Conservation (phyloP, 1,284 basidiomycete species). For the Agaricales sp. region DNA sequence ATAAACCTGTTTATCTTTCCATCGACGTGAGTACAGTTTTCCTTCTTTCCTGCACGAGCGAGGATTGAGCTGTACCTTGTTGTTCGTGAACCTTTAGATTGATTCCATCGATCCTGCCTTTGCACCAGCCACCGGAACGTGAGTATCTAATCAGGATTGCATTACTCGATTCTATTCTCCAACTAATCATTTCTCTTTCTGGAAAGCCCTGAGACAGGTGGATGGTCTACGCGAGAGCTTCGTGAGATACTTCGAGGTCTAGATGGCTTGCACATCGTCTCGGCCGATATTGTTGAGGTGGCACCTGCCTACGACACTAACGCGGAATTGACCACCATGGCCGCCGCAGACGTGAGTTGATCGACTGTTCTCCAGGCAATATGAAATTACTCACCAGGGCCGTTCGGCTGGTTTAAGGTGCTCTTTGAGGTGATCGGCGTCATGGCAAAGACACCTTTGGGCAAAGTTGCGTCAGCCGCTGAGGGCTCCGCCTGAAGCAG, state of each 20-base stretch:
- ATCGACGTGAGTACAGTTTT: constrained; percentile 45
- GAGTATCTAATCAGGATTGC: not conserved
- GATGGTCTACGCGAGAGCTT: constrained; percentile 70
- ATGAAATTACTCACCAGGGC: constrained; percentile 5
- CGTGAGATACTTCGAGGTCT: constrained; percentile 65
- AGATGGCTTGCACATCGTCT: constrained; percentile 63
- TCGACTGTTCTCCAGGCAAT: constrained; percentile 2
- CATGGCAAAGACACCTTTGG: constrained; percentile 68
- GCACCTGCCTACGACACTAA: constrained; percentile 75
- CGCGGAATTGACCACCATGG: constrained; percentile 71
- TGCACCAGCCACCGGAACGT: constrained; percentile 68
- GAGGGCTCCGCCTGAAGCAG: too few species aligned
- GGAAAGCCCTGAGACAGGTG: constrained; percentile 52
- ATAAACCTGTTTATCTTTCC: constrained; percentile 60
- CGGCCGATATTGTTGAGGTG: constrained; percentile 76
- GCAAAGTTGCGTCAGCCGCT: constrained; percentile 26
- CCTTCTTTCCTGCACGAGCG: constrained; percentile 4
- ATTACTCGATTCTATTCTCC: not conserved
- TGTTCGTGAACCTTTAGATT: constrained; percentile 43
- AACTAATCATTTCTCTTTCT: not conserved
- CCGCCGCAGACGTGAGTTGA: constrained; percentile 61
- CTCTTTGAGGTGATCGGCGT: constrained; percentile 67
- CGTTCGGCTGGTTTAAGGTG: constrained; percentile 44
- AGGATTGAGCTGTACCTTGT: too few species aligned
- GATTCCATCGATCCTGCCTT: constrained; percentile 71